Percentiles rank a stretch among this genome's conserved stretches.
Evolutionary conservation across 1,139 yeast species (phyloP).

Genomic region (Diutina neorugosa): DNA sequence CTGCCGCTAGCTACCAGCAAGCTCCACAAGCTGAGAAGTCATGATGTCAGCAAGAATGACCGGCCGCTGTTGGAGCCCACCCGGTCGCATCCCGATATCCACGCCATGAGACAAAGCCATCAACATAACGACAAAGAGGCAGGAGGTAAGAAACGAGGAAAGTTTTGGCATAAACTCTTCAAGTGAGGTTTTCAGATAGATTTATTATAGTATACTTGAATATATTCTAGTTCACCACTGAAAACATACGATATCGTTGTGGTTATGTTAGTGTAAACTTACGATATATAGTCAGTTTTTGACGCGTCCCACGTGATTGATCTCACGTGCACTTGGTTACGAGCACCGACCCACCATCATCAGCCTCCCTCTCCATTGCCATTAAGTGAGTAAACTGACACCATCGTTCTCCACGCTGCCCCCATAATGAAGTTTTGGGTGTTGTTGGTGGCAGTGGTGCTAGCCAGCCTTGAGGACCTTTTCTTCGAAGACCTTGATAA

Average conservation of each 20-base stretch:
- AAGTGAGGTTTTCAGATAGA: too few relatives aligned
- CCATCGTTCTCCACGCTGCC: background rate
- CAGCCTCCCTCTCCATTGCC: background rate
- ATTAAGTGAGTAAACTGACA: background rate
- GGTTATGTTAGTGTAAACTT: too few relatives aligned
- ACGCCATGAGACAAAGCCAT: background rate
- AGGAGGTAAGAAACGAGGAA: constrained; percentile 18
- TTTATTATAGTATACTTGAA: too few relatives aligned
- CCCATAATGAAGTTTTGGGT: background rate
- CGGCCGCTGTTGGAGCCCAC: constrained; percentile 17
- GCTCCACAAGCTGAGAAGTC: constrained; percentile 9
- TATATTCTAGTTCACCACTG: too few relatives aligned
- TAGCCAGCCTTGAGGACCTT: background rate
- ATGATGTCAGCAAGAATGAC: constrained; percentile 8
- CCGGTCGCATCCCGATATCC: constrained; percentile 27
- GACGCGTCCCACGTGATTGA: too few relatives aligned
- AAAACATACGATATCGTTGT: too few relatives aligned
- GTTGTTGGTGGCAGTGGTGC: background rate
- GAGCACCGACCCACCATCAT: background rate
- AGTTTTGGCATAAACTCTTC: too few relatives aligned
- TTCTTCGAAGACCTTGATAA: background rate
- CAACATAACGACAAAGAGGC: constrained; percentile 10
- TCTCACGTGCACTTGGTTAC: too few relatives aligned
- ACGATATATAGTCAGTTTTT: too few relatives aligned
- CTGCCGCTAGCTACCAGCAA: constrained; percentile 4